Evolutionary conservation across 768 basidiomycete genomes (phyloP).

Genomic region (Lactifluus pinguis): DNA sequence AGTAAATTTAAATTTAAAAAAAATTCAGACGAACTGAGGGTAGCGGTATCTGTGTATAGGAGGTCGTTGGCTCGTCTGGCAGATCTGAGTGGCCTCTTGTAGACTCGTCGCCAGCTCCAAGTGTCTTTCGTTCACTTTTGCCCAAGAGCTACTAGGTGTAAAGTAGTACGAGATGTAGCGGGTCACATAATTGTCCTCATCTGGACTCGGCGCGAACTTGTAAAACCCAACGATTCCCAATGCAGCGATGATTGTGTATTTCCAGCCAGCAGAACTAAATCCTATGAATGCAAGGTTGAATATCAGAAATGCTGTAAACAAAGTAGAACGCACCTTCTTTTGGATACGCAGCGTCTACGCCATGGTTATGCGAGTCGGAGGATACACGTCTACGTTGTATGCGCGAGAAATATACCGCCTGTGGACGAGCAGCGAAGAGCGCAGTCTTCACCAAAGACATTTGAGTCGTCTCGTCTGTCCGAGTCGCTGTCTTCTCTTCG

Average conservation of each 20-base stretch:
- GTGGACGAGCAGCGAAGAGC: conserved; percentile 9
- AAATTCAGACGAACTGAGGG: conserved; percentile 46
- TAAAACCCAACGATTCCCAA: conserved; percentile 46
- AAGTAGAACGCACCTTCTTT: conserved; percentile 44
- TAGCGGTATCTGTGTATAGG: conserved; percentile 55
- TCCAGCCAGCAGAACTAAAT: conserved; percentile 61
- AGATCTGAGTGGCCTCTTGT: conserved; percentile 35
- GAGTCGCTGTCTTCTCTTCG: too few species aligned
- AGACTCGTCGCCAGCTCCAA: conserved; percentile 36
- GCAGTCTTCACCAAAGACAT: conserved; percentile 17
- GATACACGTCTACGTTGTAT: conserved; percentile 24
- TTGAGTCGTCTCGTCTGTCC: neutral
- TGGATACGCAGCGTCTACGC: conserved; percentile 38
- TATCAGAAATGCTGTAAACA: neutral
- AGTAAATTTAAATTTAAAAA: neutral
- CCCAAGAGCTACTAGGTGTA: conserved; percentile 47
- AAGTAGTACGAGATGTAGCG: conserved; percentile 54
- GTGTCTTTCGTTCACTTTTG: conserved; percentile 47
- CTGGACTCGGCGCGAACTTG: conserved; percentile 58
- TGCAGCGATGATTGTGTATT: conserved; percentile 46
- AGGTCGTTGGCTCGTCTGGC: conserved; percentile 37
- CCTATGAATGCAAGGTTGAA: conserved; percentile 29
- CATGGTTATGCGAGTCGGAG: conserved; percentile 19
- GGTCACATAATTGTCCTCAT: conserved; percentile 55
- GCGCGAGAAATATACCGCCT: neutral